Conservation (phyloP, 148 eudicot genomes). For the Amaranthus cruentus region DNA sequence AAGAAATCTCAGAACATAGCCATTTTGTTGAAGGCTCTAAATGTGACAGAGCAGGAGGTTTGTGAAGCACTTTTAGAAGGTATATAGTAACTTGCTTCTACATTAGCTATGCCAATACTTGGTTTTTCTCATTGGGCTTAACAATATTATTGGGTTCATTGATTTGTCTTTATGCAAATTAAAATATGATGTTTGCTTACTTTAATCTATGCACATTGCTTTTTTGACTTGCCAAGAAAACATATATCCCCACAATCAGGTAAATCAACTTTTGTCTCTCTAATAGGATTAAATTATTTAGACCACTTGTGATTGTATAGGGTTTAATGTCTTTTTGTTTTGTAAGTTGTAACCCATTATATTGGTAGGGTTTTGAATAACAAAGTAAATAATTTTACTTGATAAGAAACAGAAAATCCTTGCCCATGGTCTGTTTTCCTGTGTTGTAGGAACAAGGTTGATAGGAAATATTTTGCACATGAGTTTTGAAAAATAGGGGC, state of each 20-base stretch:
- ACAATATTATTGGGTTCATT: background rate
- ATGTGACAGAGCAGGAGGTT: constrained; percentile 64
- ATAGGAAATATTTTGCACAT: no score
- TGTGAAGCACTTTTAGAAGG: constrained; percentile 71
- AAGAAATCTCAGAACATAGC: constrained; percentile 73
- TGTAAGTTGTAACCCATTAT: background rate
- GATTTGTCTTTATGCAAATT: constrained; percentile 14
- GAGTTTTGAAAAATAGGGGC: no score
- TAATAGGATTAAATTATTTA: background rate
- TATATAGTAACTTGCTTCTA: constrained; percentile 14
- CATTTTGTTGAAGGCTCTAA: constrained; percentile 61
- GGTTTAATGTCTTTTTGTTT: background rate
- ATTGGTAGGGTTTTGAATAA: background rate
- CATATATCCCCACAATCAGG: constrained; percentile 10
- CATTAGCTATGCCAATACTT: background rate
- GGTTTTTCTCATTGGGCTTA: background rate
- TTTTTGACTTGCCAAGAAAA: constrained; percentile 14
- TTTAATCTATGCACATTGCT: constrained; percentile 2
- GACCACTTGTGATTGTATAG: constrained; percentile 2
- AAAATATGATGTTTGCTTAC: constrained; percentile 13
- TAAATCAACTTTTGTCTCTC: constrained; percentile 9
- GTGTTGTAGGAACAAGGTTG: no score
- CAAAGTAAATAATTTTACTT: no score
- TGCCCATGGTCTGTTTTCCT: no score
- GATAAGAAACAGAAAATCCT: no score